These are phyloP conservation scores for Zasmidium citrigriseum DNA, from an alignment of 2,329 filamentous ascomycete species.

Conservation along the genomic window DNA sequence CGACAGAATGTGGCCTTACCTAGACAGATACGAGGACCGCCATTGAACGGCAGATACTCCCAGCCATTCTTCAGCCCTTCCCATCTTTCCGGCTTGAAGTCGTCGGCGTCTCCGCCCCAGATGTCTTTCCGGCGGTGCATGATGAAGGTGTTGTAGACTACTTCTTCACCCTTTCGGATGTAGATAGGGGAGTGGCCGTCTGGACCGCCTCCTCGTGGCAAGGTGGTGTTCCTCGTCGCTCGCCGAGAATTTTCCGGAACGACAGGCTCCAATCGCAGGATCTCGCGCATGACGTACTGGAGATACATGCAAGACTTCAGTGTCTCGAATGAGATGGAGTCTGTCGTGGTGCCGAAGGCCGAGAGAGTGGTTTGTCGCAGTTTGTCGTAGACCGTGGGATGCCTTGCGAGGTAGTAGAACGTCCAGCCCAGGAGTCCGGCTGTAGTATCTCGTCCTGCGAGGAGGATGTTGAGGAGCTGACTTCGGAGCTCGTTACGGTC, in stretches of 20 bases:
- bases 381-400: slow-evolving; percentile 31
- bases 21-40: slow-evolving; percentile 38
- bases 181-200: slow-evolving; percentile 61
- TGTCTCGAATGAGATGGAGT: slow-evolving; percentile 29
- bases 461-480: slow-evolving; percentile 54
- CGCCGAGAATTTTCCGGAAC: slow-evolving; percentile 79
- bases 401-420: slow-evolving; percentile 36
- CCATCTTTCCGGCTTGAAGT: slow-evolving; percentile 42
- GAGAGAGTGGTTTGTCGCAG: slow-evolving; percentile 40
- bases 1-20: too few relatives aligned
- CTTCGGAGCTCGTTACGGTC: slow-evolving; percentile 51
- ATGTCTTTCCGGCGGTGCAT: slow-evolving; percentile 69
- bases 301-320: slow-evolving; percentile 39
- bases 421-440: slow-evolving; percentile 52
- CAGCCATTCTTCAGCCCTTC: slow-evolving; percentile 36
- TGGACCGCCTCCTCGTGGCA: slow-evolving; percentile 64
- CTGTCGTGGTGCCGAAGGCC: not conserved
- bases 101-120: slow-evolving; percentile 48
- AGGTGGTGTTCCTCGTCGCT: slow-evolving; percentile 70
- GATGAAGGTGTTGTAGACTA: slow-evolving; percentile 67
- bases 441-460: slow-evolving; percentile 58
- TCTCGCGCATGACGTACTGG: slow-evolving; percentile 71
- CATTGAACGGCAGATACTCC: slow-evolving; percentile 41
- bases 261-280: slow-evolving; percentile 72
- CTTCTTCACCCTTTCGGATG: slow-evolving; percentile 64